Base-by-base conservation (phyloP, 116 monocot species). In the Posidonia oceanica region DNA sequence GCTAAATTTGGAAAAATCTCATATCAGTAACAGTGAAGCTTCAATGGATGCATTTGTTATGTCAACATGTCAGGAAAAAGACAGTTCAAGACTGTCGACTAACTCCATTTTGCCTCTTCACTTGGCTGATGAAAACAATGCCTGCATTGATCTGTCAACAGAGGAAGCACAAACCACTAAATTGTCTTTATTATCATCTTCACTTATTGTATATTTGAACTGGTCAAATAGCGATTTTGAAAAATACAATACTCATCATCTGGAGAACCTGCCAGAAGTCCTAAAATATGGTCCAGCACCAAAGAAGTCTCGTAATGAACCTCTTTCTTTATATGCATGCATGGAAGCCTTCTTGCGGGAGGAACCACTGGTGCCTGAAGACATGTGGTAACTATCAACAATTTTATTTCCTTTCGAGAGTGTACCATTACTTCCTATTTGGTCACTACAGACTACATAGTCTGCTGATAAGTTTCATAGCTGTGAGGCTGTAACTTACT, bases 281-380 rank as follows among this genome's bases (percentile, higher is more conserved):
- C 76, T 82, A 37, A 97, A 92, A 76, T 87, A 87, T 82, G 89
- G 78, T 60, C 82, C 91, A 77, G 81, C 89, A 48, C 82, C 87
- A 53, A 97, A 97, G 74, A 85, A 92, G 69, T 74, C 87, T 71
- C 92, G 97, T 67, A 81, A 83, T 51, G 97, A 97, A 69, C 92
- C 89, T 61, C 85, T 97, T 29, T 97, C 97, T 1, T 70, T 97
- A 11, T 97, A 97, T 83, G 75, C 97, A 54, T 97, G 97, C 77
- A 70, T 97, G 70, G 97, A 97, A 80, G 92, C 92, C 69, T 97
- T 97, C 80, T 85, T 97, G 77, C 79, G 97, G 59, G 97, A 97
- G 73, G 97, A 97, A 56, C 97, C 97, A 65, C 64, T 97, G 42
- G 92, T 91, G 17, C 89, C 97, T 63, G 92, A 97, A 74, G 97